Evolutionary conservation across 2,329 filamentous ascomycete species (phyloP).

Genomic region (Alternaria arborescens): DNA sequence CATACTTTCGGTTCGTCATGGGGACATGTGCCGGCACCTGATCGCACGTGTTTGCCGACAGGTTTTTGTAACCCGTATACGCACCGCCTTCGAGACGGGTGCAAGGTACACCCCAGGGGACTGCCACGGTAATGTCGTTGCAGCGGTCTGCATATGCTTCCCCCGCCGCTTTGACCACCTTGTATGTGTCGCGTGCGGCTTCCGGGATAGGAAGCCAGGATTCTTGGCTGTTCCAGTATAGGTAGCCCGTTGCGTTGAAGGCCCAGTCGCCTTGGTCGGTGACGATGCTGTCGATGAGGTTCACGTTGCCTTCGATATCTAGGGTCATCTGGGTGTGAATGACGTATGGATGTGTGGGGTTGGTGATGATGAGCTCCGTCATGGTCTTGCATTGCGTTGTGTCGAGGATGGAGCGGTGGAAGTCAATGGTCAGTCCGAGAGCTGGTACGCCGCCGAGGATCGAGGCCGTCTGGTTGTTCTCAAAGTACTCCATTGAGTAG

Average conservation of each 20-base stretch:
- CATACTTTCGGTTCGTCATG: constrained; percentile 34
- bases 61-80: constrained; percentile 24
- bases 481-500: constrained; percentile 29
- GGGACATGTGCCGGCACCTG: constrained; percentile 22
- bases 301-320: constrained; percentile 17
- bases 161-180: constrained; percentile 29
- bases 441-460: constrained; percentile 28
- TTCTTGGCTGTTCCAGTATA: constrained; percentile 27
- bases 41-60: constrained; percentile 24
- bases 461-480: constrained; percentile 25
- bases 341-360: constrained; percentile 32
- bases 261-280: constrained; percentile 40
- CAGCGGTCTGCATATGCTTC: constrained; percentile 39
- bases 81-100: constrained; percentile 37
- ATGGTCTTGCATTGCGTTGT: constrained; percentile 36
- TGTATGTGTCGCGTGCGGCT: constrained; percentile 19
- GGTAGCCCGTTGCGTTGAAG: constrained; percentile 37
- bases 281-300: constrained; percentile 34
- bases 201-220: constrained; percentile 29
- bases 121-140: constrained; percentile 24
- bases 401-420: constrained; percentile 31
- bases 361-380: constrained; percentile 35
- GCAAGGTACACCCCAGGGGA: constrained; percentile 37
- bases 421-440: constrained; percentile 26
- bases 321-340: constrained; percentile 37